These are phyloP conservation scores for Malbranchea cinnamomea DNA, from an alignment of 2,329 filamentous ascomycete species.

Conservation along the genomic window DNA sequence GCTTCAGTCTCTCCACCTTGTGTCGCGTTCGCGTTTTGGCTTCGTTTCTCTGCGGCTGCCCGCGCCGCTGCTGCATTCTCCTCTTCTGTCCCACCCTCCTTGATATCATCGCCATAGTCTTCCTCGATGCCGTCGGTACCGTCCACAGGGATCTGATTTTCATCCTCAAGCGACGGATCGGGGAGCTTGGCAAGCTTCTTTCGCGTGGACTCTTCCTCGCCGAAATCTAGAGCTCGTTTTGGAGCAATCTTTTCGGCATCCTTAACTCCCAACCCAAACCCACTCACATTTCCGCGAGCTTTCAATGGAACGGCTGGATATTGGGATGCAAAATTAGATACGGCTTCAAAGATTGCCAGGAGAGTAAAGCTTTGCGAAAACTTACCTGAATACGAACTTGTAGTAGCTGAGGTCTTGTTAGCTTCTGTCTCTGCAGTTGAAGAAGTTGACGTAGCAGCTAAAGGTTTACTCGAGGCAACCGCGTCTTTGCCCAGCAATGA, in stretches of 20 bases:
- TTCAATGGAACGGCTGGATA: slow-evolving; percentile 48
- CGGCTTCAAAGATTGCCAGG: not conserved
- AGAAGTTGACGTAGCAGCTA: slow-evolving; percentile 29
- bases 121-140: slow-evolving; percentile 45
- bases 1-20: slow-evolving; percentile 19
- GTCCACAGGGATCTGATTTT: slow-evolving; percentile 36
- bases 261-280: slow-evolving; percentile 67
- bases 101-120: slow-evolving; percentile 59
- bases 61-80: slow-evolving; percentile 74
- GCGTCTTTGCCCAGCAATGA: slow-evolving; percentile 41
- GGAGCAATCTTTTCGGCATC: slow-evolving; percentile 49
- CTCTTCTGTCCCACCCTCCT: slow-evolving; percentile 71
- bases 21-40: slow-evolving; percentile 14
- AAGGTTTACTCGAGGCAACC: slow-evolving; percentile 33
- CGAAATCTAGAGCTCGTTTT: slow-evolving; percentile 68
- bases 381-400: slow-evolving; percentile 28
- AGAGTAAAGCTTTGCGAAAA: slow-evolving; percentile 6
- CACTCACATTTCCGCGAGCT: slow-evolving; percentile 58
- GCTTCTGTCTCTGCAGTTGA: slow-evolving; percentile 25
- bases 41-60: slow-evolving; percentile 69
- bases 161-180: slow-evolving; percentile 51
- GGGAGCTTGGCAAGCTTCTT: slow-evolving; percentile 87
- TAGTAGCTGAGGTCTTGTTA: slow-evolving; percentile 29
- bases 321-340: slow-evolving; percentile 14
- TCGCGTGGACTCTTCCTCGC: slow-evolving; percentile 72